Evolutionary conservation across 2,329 filamentous ascomycete genomes (phyloP).

Genomic region (Eurotiales sp.): DNA sequence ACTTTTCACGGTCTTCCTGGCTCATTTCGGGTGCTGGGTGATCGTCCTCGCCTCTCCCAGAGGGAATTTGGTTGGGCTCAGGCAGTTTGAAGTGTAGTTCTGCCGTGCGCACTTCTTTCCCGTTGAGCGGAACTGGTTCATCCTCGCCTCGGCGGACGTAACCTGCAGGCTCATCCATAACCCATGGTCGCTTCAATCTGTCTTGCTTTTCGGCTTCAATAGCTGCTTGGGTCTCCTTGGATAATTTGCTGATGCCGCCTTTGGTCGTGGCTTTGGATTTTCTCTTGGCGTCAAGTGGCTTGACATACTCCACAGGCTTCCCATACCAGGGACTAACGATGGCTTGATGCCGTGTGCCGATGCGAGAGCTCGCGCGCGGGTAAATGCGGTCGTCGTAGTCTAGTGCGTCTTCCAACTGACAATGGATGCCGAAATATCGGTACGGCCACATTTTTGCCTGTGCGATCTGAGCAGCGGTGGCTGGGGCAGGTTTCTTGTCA

Average conservation of each 20-base stretch:
- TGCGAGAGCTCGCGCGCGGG: slow-evolving; percentile 84
- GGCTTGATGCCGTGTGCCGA: slow-evolving; percentile 89
- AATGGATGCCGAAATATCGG: slow-evolving; percentile 92
- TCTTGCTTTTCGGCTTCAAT: slow-evolving; percentile 77
- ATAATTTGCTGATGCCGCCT: slow-evolving; percentile 72
- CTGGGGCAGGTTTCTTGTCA: slow-evolving; percentile 51
- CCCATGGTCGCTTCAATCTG: slow-evolving; percentile 80
- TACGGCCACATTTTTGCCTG: slow-evolving; percentile 95
- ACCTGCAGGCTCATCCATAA: slow-evolving; percentile 84
- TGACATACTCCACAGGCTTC: slow-evolving; percentile 82
- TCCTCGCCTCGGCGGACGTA: slow-evolving; percentile 85
- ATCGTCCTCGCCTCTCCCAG: slow-evolving; percentile 40
- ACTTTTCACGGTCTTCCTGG: slow-evolving; percentile 46
- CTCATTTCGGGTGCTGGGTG: slow-evolving; percentile 33
- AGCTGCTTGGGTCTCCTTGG: slow-evolving; percentile 74
- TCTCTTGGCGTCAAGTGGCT: slow-evolving; percentile 80
- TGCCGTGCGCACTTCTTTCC: slow-evolving; percentile 71
- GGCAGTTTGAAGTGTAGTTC: slow-evolving; percentile 76
- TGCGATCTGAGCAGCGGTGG: slow-evolving; percentile 82
- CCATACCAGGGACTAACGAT: slow-evolving; percentile 82
- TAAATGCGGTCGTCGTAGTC: slow-evolving; percentile 98
- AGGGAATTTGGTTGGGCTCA: slow-evolving; percentile 45
- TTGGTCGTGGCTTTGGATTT: slow-evolving; percentile 59
- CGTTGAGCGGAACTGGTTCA: slow-evolving; percentile 54
- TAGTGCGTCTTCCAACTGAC: slow-evolving; percentile 87